These are phyloP conservation scores for Naganishia sp. DNA, from an alignment of 1,284 basidiomycete genomes.

Conservation along the genomic window DNA sequence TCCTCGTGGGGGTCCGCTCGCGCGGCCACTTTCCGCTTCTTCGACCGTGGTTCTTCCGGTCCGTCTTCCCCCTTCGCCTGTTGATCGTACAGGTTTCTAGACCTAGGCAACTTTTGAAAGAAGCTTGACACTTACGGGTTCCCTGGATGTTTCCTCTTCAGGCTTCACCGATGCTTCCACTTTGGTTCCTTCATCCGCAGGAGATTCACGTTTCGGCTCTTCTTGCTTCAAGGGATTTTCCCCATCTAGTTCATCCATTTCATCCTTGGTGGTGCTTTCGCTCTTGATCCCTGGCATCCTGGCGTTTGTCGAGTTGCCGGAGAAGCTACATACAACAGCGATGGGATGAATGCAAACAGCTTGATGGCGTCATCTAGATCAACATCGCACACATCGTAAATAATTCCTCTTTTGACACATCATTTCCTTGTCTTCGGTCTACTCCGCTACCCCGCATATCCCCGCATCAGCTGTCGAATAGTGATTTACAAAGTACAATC, in stretches of 20 bases:
- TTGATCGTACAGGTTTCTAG: background rate
- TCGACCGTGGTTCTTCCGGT: slow-evolving; percentile 4
- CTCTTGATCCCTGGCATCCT: background rate
- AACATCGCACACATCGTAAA: background rate
- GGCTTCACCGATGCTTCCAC: too few species aligned
- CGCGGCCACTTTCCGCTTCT: slow-evolving; percentile 14
- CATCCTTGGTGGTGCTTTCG: slow-evolving; percentile 2
- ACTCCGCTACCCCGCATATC: background rate
- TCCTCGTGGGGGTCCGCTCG: slow-evolving; percentile 9
- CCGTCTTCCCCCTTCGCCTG: slow-evolving; percentile 1
- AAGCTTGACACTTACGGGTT: too few species aligned
- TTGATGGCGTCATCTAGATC: slow-evolving; percentile 11
- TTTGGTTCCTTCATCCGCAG: background rate
- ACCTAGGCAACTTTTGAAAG: too few species aligned
- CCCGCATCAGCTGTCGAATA: slow-evolving; percentile 8
- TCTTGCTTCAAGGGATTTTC: background rate
- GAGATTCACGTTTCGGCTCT: background rate
- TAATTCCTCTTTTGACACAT: background rate
- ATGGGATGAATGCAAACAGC: too few species aligned
- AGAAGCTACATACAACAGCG: too few species aligned
- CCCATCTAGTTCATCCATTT: background rate
- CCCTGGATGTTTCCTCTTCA: too few species aligned
- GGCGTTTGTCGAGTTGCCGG: background rate
- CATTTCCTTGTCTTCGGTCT: background rate
- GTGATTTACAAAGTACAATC: background rate